These are phyloP conservation scores for Candida namnaoensis DNA, from an alignment of 805 yeast genomes.

Conservation along the genomic window DNA sequence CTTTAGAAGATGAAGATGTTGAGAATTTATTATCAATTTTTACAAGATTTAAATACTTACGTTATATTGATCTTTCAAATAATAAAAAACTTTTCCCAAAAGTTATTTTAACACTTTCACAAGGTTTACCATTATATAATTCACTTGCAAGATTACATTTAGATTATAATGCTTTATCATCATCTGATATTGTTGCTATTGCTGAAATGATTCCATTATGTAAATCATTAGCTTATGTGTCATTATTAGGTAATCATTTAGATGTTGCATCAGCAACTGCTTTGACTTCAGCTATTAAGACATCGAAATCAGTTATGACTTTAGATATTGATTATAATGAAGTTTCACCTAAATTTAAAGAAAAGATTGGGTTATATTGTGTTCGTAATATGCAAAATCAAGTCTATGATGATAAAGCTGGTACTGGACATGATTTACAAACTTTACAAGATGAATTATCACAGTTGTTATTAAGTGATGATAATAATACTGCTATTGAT, in stretches of 20 bases:
- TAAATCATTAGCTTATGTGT: constrained; percentile 52
- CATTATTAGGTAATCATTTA: constrained; percentile 58
- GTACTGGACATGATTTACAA: constrained; percentile 23
- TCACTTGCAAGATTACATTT: constrained; percentile 58
- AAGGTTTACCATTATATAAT: constrained; percentile 64
- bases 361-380: constrained; percentile 65
- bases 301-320: constrained; percentile 52
- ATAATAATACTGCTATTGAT: constrained; percentile 16
- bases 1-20: constrained; percentile 21
- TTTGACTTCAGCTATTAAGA: constrained; percentile 55
- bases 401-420: constrained; percentile 15
- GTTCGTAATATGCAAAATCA: constrained; percentile 72
- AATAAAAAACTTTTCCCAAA: constrained; percentile 65
- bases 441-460: constrained; percentile 46
- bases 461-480: constrained; percentile 30
- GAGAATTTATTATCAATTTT: constrained; percentile 34
- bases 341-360: constrained; percentile 50
- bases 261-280: constrained; percentile 57
- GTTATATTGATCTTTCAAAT: constrained; percentile 70
- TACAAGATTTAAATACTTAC: constrained; percentile 47
- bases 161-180: constrained; percentile 56
- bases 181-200: constrained; percentile 47
- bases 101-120: constrained; percentile 40
- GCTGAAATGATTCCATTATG: constrained; percentile 71
- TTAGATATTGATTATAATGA: constrained; percentile 56